Base-by-base conservation (phyloP, 176 grass and related monocot genomes). In the Chloris gayana region DNA sequence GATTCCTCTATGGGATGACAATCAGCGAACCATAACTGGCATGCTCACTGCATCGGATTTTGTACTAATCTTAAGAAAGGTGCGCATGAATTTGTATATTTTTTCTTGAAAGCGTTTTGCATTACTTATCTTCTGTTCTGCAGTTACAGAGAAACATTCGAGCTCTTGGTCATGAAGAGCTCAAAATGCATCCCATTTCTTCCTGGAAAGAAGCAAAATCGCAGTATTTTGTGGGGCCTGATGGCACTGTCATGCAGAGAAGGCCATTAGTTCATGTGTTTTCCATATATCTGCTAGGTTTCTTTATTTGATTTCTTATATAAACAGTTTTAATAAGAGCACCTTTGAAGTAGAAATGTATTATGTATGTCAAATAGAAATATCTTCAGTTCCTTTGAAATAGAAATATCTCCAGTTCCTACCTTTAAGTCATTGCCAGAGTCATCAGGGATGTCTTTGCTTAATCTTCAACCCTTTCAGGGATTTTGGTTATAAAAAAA, bases 41-140 rank as follows among this genome's bases (percentile, higher is more conserved):
- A 92, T 92, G 90, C 90, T 92, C 73, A 92, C 86, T 45, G 86
- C 86, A 9, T 92, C 83, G 31, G 90, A 92, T 92, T 92, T 92
- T 82, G 86, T 92, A 80, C 72, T 88, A 62, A 92, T 92, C 53
- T 56, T 92, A 69, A 86, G 86, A 88, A 85, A 92, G 86, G 90
- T 92, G 37, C 69, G 83, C 49, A 72, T 64, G 22, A 77, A 42
- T 50, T 76, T 49, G 26, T 53, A 7, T 82, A 30, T 82, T 78
- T 77, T 25, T 75, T 24, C 14, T 69, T 59, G 33, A 26, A n/a
- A 62, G 8, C 22, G 44, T 75, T 81, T 46, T 84, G 74, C 19
- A 53, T 31, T 83, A 53, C 15, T 46, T 71, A 60, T 78, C 38
- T 8, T 73, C 58, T 44, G 3, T 33, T 82, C 7, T 86, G 29